A percentile compares a stretch with the other conserved stretches of the same genome.
phyloP scores from a whole-genome alignment of 495 filamentous ascomycete genomes.

The Niebla homalea region DNA sequence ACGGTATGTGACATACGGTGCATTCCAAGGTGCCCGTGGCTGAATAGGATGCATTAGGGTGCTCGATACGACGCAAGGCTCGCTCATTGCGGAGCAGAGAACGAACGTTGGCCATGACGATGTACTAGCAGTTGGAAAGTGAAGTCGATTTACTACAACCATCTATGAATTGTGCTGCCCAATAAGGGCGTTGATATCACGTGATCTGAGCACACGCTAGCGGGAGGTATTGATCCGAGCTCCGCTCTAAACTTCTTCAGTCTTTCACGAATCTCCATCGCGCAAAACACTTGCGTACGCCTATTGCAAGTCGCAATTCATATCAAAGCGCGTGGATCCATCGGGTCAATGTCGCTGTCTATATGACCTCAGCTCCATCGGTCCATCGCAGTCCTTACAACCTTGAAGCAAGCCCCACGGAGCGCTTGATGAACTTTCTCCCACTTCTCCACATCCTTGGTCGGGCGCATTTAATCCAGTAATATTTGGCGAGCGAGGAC shows the following conservation, averaged over 20 bases:
- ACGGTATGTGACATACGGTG: slow-evolving; percentile 40
- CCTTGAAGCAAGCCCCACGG: too few relatives aligned
- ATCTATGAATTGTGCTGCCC: background rate
- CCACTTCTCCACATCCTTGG: too few relatives aligned
- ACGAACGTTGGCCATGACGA: slow-evolving; percentile 70
- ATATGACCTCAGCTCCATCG: too few relatives aligned
- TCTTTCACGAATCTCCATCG: background rate
- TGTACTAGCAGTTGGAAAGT: background rate
- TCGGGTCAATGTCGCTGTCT: too few relatives aligned
- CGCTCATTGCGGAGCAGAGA: slow-evolving; percentile 72
- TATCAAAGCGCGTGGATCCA: too few relatives aligned
- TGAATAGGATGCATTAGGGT: slow-evolving; percentile 49
- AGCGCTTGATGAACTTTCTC: too few relatives aligned
- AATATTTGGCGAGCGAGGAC: too few relatives aligned
- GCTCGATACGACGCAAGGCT: slow-evolving; percentile 56
- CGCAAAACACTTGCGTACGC: background rate
- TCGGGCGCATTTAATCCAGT: too few relatives aligned
- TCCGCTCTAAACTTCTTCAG: background rate
- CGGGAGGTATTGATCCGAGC: background rate
- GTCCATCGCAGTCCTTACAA: too few relatives aligned
- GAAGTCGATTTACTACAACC: background rate
- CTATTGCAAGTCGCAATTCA: too few relatives aligned
- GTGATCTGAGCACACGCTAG: background rate
- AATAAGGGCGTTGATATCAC: background rate
- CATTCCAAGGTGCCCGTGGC: slow-evolving; percentile 47